phyloP scores from a whole-genome alignment of 2,329 filamentous ascomycete genomes.

The Colletotrichum chlorophyti region DNA sequence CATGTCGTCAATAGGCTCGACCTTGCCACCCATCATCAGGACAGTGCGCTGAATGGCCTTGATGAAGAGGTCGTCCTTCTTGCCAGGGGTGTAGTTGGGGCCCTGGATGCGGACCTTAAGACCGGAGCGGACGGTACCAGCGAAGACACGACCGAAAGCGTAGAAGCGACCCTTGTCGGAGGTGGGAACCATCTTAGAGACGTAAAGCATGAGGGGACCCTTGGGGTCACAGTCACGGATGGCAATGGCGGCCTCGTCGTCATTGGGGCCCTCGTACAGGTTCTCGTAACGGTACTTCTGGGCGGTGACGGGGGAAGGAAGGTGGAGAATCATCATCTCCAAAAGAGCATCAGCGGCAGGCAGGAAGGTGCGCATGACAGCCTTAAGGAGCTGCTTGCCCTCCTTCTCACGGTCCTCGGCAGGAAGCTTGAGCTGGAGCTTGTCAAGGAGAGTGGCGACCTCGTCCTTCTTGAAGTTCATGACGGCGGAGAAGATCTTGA shows the following conservation, averaged over 20 bases:
- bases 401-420: constrained; percentile 89
- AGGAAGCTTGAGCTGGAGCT: constrained; percentile 93
- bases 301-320: constrained; percentile 93
- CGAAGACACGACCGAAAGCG: constrained; percentile 99
- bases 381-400: constrained; percentile 97
- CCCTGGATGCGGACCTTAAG: constrained; percentile 99
- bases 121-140: constrained; percentile 96
- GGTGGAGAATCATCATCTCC: constrained; percentile 99
- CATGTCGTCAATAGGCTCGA: constrained; percentile 98
- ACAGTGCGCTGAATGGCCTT: constrained; percentile 99
- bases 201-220: constrained; percentile 99
- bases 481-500: constrained; percentile 95
- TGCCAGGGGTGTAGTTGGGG: constrained; percentile 96
- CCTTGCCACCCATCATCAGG: constrained; percentile 99
- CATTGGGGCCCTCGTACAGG: constrained; percentile 95
- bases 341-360: constrained; percentile 96
- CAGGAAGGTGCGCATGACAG: constrained; percentile 98
- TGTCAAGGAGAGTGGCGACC: constrained; percentile 80
- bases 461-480: constrained; percentile 99
- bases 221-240: constrained; percentile 99
- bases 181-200: constrained; percentile 99
- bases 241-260: constrained; percentile 92
- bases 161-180: constrained; percentile 99
- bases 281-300: constrained; percentile 99
- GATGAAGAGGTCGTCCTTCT: constrained; percentile 99